Conservation (phyloP, 2,329 filamentous ascomycete species). For the Clonostachys solani region DNA sequence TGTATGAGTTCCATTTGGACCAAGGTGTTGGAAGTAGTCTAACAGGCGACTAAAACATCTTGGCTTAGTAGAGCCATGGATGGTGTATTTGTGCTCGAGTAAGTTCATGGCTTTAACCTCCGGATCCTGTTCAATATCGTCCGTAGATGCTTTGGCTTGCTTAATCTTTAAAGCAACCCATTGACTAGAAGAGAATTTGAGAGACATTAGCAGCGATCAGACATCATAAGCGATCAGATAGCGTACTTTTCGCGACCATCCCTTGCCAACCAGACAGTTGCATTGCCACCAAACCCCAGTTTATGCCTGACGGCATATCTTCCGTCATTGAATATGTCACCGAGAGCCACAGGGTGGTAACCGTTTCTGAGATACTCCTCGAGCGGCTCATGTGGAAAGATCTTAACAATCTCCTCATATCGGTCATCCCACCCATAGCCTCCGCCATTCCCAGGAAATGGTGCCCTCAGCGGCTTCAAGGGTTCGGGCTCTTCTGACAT, state of each 20-base stretch:
- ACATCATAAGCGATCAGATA: too few relatives aligned
- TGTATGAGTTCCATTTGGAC: slow-evolving; percentile 22
- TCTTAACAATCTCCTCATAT: too few relatives aligned
- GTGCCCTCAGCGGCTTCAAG: too few relatives aligned
- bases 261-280: slow-evolving; percentile 15
- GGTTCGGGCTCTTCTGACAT: too few relatives aligned
- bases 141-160: neutral
- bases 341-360: slow-evolving; percentile 10
- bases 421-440: too few relatives aligned
- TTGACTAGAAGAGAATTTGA: neutral
- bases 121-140: neutral
- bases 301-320: slow-evolving; percentile 11
- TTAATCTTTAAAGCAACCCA: slow-evolving; percentile 2
- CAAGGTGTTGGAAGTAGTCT: slow-evolving; percentile 18
- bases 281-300: slow-evolving; percentile 9
- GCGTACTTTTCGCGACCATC: slow-evolving; percentile 10
- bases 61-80: too few relatives aligned
- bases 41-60: slow-evolving; percentile 21
- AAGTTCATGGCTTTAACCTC: slow-evolving; percentile 3
- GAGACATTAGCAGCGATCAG: too few relatives aligned
- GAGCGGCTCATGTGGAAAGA: too few relatives aligned
- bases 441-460: too few relatives aligned
- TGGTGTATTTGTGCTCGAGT: slow-evolving; percentile 9
- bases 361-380: slow-evolving; percentile 7
- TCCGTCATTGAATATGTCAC: slow-evolving; percentile 5